Conservation (phyloP, 2,329 filamentous ascomycete genomes). For the Beauveria sp. region DNA sequence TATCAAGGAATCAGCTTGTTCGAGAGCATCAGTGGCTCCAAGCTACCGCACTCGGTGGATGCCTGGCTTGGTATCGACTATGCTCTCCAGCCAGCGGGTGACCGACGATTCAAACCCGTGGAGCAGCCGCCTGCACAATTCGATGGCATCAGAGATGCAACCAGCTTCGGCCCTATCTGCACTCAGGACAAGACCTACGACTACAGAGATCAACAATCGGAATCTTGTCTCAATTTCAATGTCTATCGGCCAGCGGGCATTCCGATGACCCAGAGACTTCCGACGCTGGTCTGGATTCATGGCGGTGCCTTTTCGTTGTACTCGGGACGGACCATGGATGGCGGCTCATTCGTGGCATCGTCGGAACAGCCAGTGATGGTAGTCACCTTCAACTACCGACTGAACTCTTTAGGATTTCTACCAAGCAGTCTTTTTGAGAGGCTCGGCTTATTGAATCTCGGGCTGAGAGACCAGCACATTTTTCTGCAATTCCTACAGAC, state of each 20-base stretch:
- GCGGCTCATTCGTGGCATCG: slow-evolving; percentile 21
- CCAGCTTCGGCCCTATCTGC: slow-evolving; percentile 33
- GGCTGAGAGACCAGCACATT: slow-evolving; percentile 44
- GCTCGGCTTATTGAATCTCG: slow-evolving; percentile 38
- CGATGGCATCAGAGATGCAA: slow-evolving; percentile 29
- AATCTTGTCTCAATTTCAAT: slow-evolving; percentile 33
- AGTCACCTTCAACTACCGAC: slow-evolving; percentile 36
- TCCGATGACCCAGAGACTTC: slow-evolving; percentile 26
- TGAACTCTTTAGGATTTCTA: slow-evolving; percentile 31
- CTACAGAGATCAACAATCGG: slow-evolving; percentile 20
- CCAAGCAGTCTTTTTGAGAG: slow-evolving; percentile 34
- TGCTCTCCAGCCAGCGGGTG: slow-evolving; percentile 31
- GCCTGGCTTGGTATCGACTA: slow-evolving; percentile 43
- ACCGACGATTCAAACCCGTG: slow-evolving; percentile 32
- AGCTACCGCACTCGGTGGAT: slow-evolving; percentile 29
- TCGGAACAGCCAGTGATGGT: slow-evolving; percentile 33
- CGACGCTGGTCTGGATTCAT: slow-evolving; percentile 33
- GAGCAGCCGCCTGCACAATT: slow-evolving; percentile 31
- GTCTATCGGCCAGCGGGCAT: slow-evolving; percentile 26
- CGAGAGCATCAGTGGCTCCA: slow-evolving; percentile 24
- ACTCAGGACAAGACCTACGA: slow-evolving; percentile 27
- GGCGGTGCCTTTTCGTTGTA: slow-evolving; percentile 25
- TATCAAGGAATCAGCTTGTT: not conserved
- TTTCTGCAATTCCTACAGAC: slow-evolving; percentile 46
- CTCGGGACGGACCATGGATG: slow-evolving; percentile 13